These are phyloP conservation scores for Tylopilus rubrobrunneus DNA, from an alignment of 768 basidiomycete genomes.

Conservation along the genomic window DNA sequence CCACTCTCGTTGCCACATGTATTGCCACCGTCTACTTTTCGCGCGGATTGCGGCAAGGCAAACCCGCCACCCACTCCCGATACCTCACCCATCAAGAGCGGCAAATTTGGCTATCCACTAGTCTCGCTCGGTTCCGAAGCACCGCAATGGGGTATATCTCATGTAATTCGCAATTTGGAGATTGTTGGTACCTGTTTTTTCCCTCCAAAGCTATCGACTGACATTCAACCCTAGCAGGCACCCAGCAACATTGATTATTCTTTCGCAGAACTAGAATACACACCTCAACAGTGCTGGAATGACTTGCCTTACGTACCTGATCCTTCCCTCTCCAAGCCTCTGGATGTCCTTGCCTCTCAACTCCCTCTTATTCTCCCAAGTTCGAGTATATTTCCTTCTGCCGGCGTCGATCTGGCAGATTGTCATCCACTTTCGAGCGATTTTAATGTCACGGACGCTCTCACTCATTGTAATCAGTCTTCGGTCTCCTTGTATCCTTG, in stretches of 20 bases:
- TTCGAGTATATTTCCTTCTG: not conserved
- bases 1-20: conserved; percentile 13
- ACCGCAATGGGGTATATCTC: conserved; percentile 20
- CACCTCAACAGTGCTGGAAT: not conserved
- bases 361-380: not conserved
- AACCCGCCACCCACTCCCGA: conserved; percentile 3
- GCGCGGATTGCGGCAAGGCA: not conserved
- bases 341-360: not conserved
- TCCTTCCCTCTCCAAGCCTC: not conserved
- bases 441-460: not conserved
- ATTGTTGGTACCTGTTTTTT: conserved; percentile 24
- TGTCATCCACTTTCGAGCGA: not conserved
- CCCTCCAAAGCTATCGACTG: not conserved
- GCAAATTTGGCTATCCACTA: conserved; percentile 8
- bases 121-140: conserved; percentile 22
- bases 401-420: not conserved
- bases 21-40: conserved; percentile 15
- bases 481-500: conserved; percentile 1
- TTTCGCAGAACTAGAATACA: not conserved
- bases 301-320: not conserved
- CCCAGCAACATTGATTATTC: conserved; percentile 22
- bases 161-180: conserved; percentile 24
- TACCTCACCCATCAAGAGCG: conserved; percentile 12
- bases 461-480: conserved; percentile 1
- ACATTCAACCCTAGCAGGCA: conserved; percentile 19